Percentiles rank a stretch among this genome's conserved stretches.
These are phyloP conservation scores for Racocetra persica DNA, from an alignment of 371 early-diverging fungal genomes.

Conservation along the genomic window DNA sequence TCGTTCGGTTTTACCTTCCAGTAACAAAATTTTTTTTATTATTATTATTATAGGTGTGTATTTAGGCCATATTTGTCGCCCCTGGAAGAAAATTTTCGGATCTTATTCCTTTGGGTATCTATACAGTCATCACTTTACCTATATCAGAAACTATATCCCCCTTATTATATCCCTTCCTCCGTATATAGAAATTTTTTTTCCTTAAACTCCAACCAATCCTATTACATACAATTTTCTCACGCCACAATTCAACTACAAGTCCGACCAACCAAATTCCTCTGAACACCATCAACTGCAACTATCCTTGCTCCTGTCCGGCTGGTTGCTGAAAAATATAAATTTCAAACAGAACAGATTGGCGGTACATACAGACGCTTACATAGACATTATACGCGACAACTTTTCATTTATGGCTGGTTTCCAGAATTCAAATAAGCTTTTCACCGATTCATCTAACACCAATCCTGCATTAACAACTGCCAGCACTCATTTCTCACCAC, in stretches of 20 bases:
- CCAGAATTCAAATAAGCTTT: slow-evolving; percentile 42
- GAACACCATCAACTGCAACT: slow-evolving; percentile 13
- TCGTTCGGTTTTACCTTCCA: not conserved
- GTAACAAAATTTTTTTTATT: not conserved
- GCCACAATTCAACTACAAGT: slow-evolving; percentile 3
- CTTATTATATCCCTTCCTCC: slow-evolving; percentile 11
- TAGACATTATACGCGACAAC: slow-evolving; percentile 25
- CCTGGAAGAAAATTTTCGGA: not conserved
- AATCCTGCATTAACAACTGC: slow-evolving; percentile 40
- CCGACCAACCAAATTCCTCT: slow-evolving; percentile 50
- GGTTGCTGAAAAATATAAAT: slow-evolving; percentile 32
- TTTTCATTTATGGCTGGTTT: slow-evolving; percentile 41
- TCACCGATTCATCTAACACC: slow-evolving; percentile 41
- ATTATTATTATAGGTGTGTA: not conserved
- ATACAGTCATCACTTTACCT: not conserved
- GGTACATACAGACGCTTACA: slow-evolving; percentile 39
- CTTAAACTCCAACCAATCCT: slow-evolving; percentile 15
- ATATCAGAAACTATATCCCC: slow-evolving; percentile 5
- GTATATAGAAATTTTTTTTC: slow-evolving; percentile 20
- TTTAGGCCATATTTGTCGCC: not conserved
- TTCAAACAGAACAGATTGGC: slow-evolving; percentile 36
- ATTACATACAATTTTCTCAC: slow-evolving; percentile 29
- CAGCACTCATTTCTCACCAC: slow-evolving; percentile 14
- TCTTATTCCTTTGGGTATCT: not conserved
- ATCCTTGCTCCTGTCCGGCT: slow-evolving; percentile 14